Percentiles rank a stretch among this genome's conserved stretches.
These are phyloP conservation scores for Corymbia maculata DNA, from an alignment of 345 rosid species.

Conservation along the genomic window DNA sequence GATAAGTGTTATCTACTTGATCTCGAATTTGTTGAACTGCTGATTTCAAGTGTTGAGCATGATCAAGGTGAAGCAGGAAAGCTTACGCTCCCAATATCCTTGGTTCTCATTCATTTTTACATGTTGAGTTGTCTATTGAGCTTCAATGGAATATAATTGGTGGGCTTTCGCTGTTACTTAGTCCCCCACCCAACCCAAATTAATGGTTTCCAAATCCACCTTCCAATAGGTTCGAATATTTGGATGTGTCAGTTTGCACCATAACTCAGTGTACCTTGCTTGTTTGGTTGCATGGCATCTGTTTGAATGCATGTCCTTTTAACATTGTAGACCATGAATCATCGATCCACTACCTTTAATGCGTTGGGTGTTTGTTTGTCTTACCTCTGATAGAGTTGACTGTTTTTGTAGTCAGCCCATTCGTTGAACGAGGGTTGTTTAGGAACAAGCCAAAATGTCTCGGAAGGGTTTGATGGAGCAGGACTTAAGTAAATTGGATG, in stretches of 20 bases:
- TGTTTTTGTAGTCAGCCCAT: background rate
- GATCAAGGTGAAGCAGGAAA: background rate
- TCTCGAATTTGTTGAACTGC: background rate
- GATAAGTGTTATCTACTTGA: background rate
- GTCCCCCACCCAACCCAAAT: background rate
- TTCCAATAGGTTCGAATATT: background rate
- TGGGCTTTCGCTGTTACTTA: background rate
- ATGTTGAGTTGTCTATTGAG: background rate
- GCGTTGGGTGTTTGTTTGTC: background rate
- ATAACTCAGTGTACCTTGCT: background rate
- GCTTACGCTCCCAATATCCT: background rate
- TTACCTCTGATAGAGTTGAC: background rate
- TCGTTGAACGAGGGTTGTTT: background rate
- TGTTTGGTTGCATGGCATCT: background rate
- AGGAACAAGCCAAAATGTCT: slow-evolving; percentile 39
- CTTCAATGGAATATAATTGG: background rate
- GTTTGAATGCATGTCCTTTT: background rate
- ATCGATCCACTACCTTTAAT: background rate
- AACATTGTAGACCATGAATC: background rate
- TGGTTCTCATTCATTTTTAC: background rate
- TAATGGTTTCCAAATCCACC: background rate
- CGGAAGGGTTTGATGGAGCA: slow-evolving; percentile 90
- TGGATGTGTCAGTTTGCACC: background rate
- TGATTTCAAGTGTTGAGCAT: background rate
- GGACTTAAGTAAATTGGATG: slow-evolving; percentile 79